Conservation (phyloP, 192 early-diverging fungal genomes). For the Borealophlyctis nickersoniae region DNA sequence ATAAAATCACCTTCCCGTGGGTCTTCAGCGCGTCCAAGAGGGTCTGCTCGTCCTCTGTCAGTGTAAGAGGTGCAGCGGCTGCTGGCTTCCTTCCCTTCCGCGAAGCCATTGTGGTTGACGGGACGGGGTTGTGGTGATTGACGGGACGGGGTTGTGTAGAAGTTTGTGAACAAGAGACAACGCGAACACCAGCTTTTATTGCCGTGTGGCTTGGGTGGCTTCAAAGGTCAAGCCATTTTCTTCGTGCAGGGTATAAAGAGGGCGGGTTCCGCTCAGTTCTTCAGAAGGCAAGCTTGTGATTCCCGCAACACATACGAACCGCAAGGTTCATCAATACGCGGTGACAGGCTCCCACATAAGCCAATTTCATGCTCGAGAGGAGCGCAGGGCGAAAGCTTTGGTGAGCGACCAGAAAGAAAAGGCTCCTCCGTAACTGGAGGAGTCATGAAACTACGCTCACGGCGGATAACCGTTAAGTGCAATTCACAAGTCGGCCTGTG, state of each 20-base stretch:
- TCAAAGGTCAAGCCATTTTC: no score
- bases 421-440: background rate
- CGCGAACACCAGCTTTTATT: no score
- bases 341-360: slow-evolving; percentile 39
- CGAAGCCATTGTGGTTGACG: no score
- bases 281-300: slow-evolving; percentile 29
- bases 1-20: no score
- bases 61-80: no score
- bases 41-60: no score
- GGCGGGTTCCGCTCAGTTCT: background rate
- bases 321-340: background rate
- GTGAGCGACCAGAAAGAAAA: slow-evolving; percentile 23
- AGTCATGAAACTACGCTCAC: slow-evolving; percentile 23
- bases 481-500: slow-evolving; percentile 28
- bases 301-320: slow-evolving; percentile 33
- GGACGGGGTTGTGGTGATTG: no score
- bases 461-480: slow-evolving; percentile 29
- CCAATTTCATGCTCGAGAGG: slow-evolving; percentile 13
- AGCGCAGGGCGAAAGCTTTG: slow-evolving; percentile 28
- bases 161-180: no score
- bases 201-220: no score
- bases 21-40: no score
- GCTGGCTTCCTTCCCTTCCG: no score
- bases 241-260: background rate
- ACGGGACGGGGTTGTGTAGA: no score